Evolutionary conservation across 2,329 filamentous ascomycete species (phyloP), one percentile per base, ranked within the genome.

Genomic region (Domatiomyces globalis): DNA sequence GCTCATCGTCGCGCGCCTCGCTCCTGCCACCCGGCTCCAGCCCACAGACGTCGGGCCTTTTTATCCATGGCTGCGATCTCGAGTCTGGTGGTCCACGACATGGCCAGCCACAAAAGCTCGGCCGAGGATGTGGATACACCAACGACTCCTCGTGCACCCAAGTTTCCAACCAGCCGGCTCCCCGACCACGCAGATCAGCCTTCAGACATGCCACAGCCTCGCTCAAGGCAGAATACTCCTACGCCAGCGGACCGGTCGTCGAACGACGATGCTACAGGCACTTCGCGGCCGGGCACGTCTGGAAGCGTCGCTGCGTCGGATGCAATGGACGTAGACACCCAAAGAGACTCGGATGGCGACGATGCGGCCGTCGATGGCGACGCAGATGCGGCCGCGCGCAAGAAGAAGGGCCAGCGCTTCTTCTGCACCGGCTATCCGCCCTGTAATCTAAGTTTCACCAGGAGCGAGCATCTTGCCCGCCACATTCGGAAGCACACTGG

Each of bases 401-500:
- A 95, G 77, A 95, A 95, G 71, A 95, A 95, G 68, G 87, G 88
- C 0, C 88, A 95, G 66, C 81, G 87, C 45, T 98, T 98, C 68
- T 95, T 90, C 68, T 98, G 92, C 70, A 94, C 85, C 3, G 88
- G 95, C 29, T 96, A 87, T 61, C 90, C 90, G 22, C 89, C 89
- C 3, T 98, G 92, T 68, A 89, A 84, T 62, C 68, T 98, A 52
- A 95, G 88, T 67, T 98, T 98, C 65, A 96, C 92, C 0, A 76
- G 92, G 56, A 96, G 90, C 63, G 92, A 98, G 66, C 92, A 98
- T 72, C 69, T 98, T 54, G 90, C 90, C 15, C 79, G 92, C 49
- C 92, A 98, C 63, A 96, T 98, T 61, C 81, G 88, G 62, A 96
- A 96, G 78, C 92, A 98, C 63, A 98, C 92, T 0, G 92, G 92